A percentile compares a stretch with the other conserved stretches of the same genome.
These are phyloP conservation scores for Dendrobium chrysotoxum DNA, from an alignment of 106 monocot genomes.

Conservation along the genomic window DNA sequence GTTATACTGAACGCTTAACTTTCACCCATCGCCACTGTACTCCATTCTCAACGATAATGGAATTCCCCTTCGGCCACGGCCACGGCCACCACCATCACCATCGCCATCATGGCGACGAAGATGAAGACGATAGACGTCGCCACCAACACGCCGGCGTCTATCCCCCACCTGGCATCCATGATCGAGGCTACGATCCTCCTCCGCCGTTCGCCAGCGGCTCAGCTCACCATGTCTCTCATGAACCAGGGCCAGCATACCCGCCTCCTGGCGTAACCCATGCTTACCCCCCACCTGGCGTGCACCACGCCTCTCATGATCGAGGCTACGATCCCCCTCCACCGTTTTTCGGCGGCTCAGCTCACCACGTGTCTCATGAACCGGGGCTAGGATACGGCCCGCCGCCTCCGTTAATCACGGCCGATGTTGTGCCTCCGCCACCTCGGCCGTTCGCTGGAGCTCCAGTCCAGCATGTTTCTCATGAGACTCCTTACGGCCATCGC, in stretches of 20 bases:
- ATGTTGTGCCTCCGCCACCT: background rate
- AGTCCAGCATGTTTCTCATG: slow-evolving; percentile 1
- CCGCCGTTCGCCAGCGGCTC: background rate
- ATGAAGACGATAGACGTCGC: background rate
- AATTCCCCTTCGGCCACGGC: background rate
- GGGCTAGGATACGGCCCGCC: background rate
- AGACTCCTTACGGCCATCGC: background rate
- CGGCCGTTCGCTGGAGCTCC: background rate
- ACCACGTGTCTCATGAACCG: background rate
- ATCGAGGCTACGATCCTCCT: slow-evolving; percentile 4
- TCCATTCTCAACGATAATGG: background rate
- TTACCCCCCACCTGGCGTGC: background rate
- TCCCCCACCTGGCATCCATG: background rate
- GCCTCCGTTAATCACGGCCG: background rate
- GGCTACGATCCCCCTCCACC: slow-evolving; percentile 1
- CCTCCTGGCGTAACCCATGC: background rate
- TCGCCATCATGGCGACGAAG: background rate
- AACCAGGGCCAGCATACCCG: background rate
- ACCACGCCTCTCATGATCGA: background rate
- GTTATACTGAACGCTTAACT: background rate
- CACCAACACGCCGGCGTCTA: background rate
- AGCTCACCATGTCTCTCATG: background rate
- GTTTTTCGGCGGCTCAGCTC: background rate
- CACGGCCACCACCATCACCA: background rate
- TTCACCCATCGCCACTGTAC: background rate